Conservation (phyloP, 192 early-diverging fungal genomes). For the Rhizophagus prolifer region DNA sequence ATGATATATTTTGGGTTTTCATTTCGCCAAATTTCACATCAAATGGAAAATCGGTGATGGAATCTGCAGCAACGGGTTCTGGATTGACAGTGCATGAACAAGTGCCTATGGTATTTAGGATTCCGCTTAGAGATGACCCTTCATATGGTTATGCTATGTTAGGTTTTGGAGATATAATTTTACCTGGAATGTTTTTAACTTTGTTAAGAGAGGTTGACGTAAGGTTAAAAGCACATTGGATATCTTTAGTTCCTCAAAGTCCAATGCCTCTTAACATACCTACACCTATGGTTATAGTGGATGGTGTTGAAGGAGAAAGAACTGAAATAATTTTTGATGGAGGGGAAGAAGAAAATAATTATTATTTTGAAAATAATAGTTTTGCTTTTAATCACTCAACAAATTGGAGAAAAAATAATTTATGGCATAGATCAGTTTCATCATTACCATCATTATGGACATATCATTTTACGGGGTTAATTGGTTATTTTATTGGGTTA, state of each 20-base stretch:
- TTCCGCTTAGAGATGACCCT: constrained; percentile 28
- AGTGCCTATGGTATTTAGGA: constrained; percentile 42
- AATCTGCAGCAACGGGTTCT: constrained; percentile 42
- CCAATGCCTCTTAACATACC: not conserved
- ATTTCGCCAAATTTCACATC: constrained; percentile 41
- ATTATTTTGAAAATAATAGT: not conserved
- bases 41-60: constrained; percentile 44
- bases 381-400: not conserved
- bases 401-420: not conserved
- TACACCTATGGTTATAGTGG: not conserved
- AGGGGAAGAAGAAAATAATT: not conserved
- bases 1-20: constrained; percentile 46
- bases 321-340: not conserved
- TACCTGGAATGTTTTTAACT: constrained; percentile 41
- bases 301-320: not conserved
- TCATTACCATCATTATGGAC: constrained; percentile 35
- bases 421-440: constrained; percentile 3
- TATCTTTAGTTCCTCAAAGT: not conserved
- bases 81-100: constrained; percentile 43
- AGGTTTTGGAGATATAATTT: constrained; percentile 42
- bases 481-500: constrained; percentile 37
- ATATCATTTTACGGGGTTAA: constrained; percentile 38
- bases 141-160: constrained; percentile 39
- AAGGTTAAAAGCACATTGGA: constrained; percentile 32
- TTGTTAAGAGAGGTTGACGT: constrained; percentile 40